Evolutionary conservation across 306 rosid species (phyloP), one percentile per base, ranked within the genome.

Genomic region (Castanea mollissima): DNA sequence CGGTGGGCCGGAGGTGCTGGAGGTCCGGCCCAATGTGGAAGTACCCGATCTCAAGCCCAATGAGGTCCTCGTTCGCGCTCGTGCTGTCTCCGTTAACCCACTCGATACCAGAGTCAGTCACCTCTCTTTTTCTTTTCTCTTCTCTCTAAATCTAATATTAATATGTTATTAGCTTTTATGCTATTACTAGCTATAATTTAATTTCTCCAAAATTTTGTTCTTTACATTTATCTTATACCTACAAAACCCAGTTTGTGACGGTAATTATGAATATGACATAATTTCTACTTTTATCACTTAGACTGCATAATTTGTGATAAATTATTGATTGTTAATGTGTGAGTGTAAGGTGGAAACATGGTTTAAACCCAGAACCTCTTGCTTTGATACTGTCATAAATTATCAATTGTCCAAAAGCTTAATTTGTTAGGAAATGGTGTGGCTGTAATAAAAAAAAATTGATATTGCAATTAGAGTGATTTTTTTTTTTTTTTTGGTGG

Each of bases 51-150:
- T 93, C 80, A 89, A 89, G 69, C 88, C 91, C 38, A 80, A 83
- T 73, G 76, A 93, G 55, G 85, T 88, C 79, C 90, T 84, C 38
- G 84, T 83, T 59, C 84, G 85, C 32, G 38, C 99, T 76, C 92
- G 88, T 55, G 99, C 99, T 44, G 97, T 90, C 80, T 86, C 98
- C 76, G 46, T 95, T 80, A 95, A 95, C 46, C 97, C 98, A 32
- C 86, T 95, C 9, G 98, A 95, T 73, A 90, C 93, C 6, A 81
- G 99, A 74, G 99, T 94, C 60, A 81, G 97, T 71, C 23, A 31
- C 38, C 31, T 55, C 18, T 55, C 75, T 56, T 57, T 68, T 44
- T 65, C 41, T 1, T 68, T 34, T 3, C 19, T 35, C 41, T 35
- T 35, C 41, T 1, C 3, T 35, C 41, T 35, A 23, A 23, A 23